Conservation (phyloP, 2,329 filamentous ascomycete genomes). For the Fusarium sp. region DNA sequence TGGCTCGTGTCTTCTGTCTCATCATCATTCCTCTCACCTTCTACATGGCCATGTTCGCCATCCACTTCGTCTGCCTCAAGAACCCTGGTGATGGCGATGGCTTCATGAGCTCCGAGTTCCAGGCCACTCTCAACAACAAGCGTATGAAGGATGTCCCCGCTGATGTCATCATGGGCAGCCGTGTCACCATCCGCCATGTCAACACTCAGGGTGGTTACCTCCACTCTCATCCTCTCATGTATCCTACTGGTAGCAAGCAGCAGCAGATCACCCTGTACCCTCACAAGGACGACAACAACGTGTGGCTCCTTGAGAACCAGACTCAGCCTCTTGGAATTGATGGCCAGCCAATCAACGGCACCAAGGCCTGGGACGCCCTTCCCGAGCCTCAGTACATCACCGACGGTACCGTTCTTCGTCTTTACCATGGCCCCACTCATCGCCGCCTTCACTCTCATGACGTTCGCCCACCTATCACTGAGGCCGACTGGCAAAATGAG, state of each 20-base stretch:
- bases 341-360: constrained; percentile 81
- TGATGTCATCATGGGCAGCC: constrained; percentile 89
- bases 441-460: constrained; percentile 96
- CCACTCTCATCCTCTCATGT: constrained; percentile 97
- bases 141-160: constrained; percentile 94
- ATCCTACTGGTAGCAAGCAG: constrained; percentile 96
- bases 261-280: constrained; percentile 98
- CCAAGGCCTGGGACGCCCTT: constrained; percentile 82
- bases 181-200: constrained; percentile 86
- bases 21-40: constrained; percentile 89
- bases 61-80: constrained; percentile 91
- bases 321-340: constrained; percentile 85
- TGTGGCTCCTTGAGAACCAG: constrained; percentile 94
- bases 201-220: constrained; percentile 98
- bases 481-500: constrained; percentile 95
- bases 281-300: constrained; percentile 98
- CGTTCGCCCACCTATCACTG: constrained; percentile 83
- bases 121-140: constrained; percentile 96
- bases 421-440: constrained; percentile 86
- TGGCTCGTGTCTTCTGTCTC: constrained; percentile 89
- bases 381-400: constrained; percentile 73
- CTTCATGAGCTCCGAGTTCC: constrained; percentile 99
- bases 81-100: constrained; percentile 98
- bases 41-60: constrained; percentile 96
- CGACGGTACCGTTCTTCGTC: constrained; percentile 80